These are phyloP conservation scores for Fusarium beomiforme DNA, from an alignment of 2,329 filamentous ascomycete species.

Conservation along the genomic window DNA sequence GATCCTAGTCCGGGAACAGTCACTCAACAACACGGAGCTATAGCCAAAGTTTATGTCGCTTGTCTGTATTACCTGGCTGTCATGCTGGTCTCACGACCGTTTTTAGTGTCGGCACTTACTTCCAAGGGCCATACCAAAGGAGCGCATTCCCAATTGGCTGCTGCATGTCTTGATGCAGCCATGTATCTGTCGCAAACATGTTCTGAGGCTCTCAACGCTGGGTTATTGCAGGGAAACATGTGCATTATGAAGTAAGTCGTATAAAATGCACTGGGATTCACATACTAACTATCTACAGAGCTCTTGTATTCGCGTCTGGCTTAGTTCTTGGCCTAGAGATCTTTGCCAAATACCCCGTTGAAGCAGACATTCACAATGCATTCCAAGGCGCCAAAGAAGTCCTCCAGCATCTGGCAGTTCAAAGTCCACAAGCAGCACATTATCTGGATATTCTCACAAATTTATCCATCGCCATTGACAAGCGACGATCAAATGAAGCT, in stretches of 20 bases:
- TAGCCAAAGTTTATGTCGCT: constrained; percentile 64
- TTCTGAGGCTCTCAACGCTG: constrained; percentile 56
- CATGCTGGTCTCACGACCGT: constrained; percentile 65
- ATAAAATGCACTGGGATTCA: rapidly evolving
- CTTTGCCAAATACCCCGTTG: constrained; percentile 59
- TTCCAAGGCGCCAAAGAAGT: constrained; percentile 62
- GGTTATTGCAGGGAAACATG: constrained; percentile 63
- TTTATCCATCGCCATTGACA: constrained; percentile 55
- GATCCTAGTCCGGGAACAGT: constrained; percentile 5
- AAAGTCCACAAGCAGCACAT: constrained; percentile 66
- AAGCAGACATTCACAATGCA: constrained; percentile 56
- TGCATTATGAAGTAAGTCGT: constrained; percentile 64
- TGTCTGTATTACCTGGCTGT: constrained; percentile 69
- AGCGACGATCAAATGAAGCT: constrained; percentile 24
- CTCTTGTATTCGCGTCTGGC: constrained; percentile 65
- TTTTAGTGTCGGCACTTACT: constrained; percentile 62
- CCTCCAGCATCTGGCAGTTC: constrained; percentile 56
- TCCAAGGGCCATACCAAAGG: constrained; percentile 43
- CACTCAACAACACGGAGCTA: constrained; percentile 46
- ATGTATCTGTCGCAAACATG: constrained; percentile 66
- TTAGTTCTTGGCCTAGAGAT: constrained; percentile 66
- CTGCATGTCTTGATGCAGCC: constrained; percentile 65
- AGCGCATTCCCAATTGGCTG: constrained; percentile 53
- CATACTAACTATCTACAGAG: constrained; percentile 46
- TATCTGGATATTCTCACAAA: constrained; percentile 65